Base-by-base conservation (phyloP, 2,329 filamentous ascomycete genomes). In the Apiospora arundinis region DNA sequence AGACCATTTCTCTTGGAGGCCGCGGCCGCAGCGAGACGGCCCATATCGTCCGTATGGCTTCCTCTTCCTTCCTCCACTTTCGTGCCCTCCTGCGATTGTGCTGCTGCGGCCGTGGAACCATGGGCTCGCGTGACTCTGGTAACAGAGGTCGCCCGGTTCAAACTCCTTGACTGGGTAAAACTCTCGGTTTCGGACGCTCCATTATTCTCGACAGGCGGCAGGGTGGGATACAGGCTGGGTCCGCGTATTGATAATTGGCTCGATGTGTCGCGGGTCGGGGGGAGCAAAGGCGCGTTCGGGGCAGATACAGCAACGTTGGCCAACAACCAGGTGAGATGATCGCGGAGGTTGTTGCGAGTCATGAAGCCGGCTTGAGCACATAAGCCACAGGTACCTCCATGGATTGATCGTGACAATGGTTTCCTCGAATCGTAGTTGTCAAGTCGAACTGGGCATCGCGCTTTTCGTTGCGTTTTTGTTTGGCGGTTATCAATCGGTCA, bases 331-430 rank as follows among this genome's bases (percentile, higher is more conserved):
- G 86, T 82, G 76, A 90, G 81, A 79, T 90, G 87, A 77, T 88
- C 85, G 76, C 81, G 79, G 72, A 90, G 84, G 78, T 90, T 90
- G 82, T 90, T 89, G 79, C 86, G 87, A 83, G 88, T 90, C 88
- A 90, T 90, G 83, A 86, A 87, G 83, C 78, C 84, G 81, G 80
- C 70, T 78, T 78, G 78, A 78, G 81, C 78, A 80, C 73, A 75
- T 66, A 68, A 80, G 82, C 79, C 81, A 79, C 74, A 73, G 73
- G 72, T 73, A 76, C 68, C 77, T 76, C 79, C 79, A 79, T 81
- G 77, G 71, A 76, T 76, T 69, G 70, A 72, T 73, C 28, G 28
- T 63, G 32, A 14, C 32, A n/a, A 40, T 40, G 2, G 11, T 37
- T 37, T 63, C 3, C 56, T 63, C 56, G 32, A 18, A 25, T 56